Conservation (phyloP, 352 stramenopile species). For the Globisporangium cylindrosporum region DNA sequence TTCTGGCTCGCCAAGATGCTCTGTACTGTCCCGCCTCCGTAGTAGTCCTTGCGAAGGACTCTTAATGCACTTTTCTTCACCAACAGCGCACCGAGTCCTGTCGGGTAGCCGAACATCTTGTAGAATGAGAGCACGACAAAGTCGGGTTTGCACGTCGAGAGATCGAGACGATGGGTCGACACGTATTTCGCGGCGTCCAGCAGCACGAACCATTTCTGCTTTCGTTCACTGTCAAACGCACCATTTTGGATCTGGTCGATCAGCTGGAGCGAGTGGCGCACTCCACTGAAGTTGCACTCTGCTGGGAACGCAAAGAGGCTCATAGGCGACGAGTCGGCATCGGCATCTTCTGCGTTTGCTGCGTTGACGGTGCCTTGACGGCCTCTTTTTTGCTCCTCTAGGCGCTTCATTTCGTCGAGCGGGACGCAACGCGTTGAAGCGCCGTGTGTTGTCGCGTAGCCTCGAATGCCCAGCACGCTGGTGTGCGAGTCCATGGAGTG, state of each 20-base stretch:
- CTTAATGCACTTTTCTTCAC: constrained; percentile 36
- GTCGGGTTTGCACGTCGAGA: constrained; percentile 42
- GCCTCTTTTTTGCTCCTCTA: constrained; percentile 26
- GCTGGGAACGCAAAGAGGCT: constrained; percentile 69
- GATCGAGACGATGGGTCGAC: constrained; percentile 50
- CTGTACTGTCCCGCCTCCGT: constrained; percentile 62
- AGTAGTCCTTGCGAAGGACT: constrained; percentile 51
- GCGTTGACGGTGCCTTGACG: background rate
- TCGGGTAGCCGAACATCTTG: constrained; percentile 80
- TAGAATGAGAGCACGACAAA: constrained; percentile 83
- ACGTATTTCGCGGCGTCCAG: constrained; percentile 74
- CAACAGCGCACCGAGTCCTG: constrained; percentile 60
- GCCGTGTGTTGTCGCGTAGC: constrained; percentile 30
- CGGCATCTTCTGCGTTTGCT: background rate
- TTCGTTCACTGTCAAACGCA: constrained; percentile 5
- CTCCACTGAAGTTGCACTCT: constrained; percentile 79
- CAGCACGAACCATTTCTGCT: constrained; percentile 51
- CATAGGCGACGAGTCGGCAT: constrained; percentile 8
- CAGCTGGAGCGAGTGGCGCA: constrained; percentile 42
- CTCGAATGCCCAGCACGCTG: constrained; percentile 65
- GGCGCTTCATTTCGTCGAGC: constrained; percentile 35
- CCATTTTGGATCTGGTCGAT: constrained; percentile 30
- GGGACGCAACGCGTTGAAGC: constrained; percentile 31
- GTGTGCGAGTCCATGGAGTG: constrained; percentile 71
- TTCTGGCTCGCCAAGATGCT: constrained; percentile 53